A percentile compares a stretch with the other conserved stretches of the same genome.
phyloP scores from a whole-genome alignment of 192 early-diverging fungal genomes.

The Backusella tarrabulga region DNA sequence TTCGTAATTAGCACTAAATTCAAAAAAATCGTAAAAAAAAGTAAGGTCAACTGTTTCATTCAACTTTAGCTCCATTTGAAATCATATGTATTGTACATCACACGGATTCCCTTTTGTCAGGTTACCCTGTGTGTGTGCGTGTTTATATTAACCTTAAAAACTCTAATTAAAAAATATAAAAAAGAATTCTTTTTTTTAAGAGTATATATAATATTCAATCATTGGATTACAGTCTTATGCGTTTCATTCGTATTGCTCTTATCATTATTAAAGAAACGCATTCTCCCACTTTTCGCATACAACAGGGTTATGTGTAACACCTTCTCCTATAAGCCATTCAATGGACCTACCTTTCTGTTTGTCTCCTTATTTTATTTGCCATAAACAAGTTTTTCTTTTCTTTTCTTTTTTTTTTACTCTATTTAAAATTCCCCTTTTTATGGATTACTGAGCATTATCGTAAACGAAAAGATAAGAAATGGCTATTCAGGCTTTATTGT shows the following conservation, averaged over 20 bases:
- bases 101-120: background rate
- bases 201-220: background rate
- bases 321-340: background rate
- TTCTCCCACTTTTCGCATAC: background rate
- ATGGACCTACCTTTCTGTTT: background rate
- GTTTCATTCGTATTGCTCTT: background rate
- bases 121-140: background rate
- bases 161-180: background rate
- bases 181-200: background rate
- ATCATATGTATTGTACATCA: constrained; percentile 10
- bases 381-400: background rate
- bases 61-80: background rate
- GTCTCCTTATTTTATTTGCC: background rate
- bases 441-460: background rate
- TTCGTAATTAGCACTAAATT: background rate
- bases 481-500: background rate
- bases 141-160: background rate
- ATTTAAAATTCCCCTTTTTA: background rate
- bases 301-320: background rate
- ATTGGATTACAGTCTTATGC: background rate
- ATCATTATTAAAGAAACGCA: background rate
- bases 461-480: background rate
- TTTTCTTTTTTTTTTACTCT: background rate
- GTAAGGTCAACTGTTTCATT: background rate
- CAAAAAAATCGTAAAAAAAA: background rate